A percentile compares a stretch with the other conserved stretches of the same genome.
Conservation (phyloP, 805 yeast genomes). For the Candida ficus region DNA sequence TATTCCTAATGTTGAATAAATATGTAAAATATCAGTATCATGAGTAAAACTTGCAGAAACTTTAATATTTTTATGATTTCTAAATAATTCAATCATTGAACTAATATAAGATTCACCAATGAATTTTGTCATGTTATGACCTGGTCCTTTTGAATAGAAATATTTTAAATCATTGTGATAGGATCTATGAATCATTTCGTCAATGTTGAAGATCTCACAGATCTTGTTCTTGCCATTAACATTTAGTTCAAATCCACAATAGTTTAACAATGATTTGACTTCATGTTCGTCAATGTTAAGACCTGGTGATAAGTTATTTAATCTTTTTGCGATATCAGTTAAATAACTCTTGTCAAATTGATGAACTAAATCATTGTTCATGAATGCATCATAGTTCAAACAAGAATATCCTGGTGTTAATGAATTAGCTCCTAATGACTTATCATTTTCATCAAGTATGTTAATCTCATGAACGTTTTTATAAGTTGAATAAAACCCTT, state of each 20-base stretch:
- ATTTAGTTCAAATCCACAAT: slow-evolving; percentile 48
- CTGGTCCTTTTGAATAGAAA: slow-evolving; percentile 47
- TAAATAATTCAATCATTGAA: slow-evolving; percentile 41
- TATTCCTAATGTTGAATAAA: slow-evolving; percentile 45
- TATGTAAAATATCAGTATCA: slow-evolving; percentile 51
- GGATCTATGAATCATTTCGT: slow-evolving; percentile 39
- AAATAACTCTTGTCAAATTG: slow-evolving; percentile 20
- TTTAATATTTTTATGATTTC: slow-evolving; percentile 28
- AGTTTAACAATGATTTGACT: slow-evolving; percentile 34
- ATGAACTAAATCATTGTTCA: slow-evolving; percentile 27
- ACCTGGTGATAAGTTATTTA: slow-evolving; percentile 33
- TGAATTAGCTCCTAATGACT: slow-evolving; percentile 49
- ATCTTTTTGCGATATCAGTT: slow-evolving; percentile 21
- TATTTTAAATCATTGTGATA: slow-evolving; percentile 37
- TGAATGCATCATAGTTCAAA: slow-evolving; percentile 34
- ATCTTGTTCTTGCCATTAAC: slow-evolving; percentile 31
- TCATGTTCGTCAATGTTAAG: slow-evolving; percentile 36
- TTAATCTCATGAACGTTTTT: slow-evolving; percentile 28
- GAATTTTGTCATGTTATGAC: slow-evolving; percentile 34
- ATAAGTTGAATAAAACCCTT: slow-evolving; percentile 40
- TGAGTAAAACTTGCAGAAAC: slow-evolving; percentile 47
- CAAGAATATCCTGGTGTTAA: slow-evolving; percentile 43
- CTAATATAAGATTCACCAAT: slow-evolving; percentile 43
- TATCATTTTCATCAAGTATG: slow-evolving; percentile 40
- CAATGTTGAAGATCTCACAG: slow-evolving; percentile 40